A percentile compares a stretch with the other conserved stretches of the same genome.
phyloP scores from a whole-genome alignment of 2,329 filamentous ascomycete genomes.

The Venturia asperata region DNA sequence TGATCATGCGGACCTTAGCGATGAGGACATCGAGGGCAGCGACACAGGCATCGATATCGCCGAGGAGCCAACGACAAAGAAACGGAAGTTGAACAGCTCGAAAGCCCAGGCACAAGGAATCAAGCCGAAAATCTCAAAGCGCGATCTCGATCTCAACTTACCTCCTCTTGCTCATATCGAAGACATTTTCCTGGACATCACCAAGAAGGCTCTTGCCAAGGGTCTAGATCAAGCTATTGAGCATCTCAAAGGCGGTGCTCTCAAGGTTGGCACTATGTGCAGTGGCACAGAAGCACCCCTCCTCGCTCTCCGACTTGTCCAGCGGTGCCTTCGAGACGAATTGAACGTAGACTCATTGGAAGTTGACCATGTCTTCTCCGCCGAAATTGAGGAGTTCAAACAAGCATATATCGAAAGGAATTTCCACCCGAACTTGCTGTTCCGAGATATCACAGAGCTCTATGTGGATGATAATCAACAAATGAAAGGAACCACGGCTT shows the following conservation, averaged over 20 bases:
- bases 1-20: not conserved
- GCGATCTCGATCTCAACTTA: slow-evolving; percentile 30
- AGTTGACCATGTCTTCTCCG: slow-evolving; percentile 39
- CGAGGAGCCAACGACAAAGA: not conserved
- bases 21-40: slow-evolving; percentile 1
- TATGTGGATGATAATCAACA: slow-evolving; percentile 50
- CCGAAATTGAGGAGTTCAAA: slow-evolving; percentile 41
- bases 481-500: slow-evolving; percentile 53
- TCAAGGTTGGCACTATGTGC: slow-evolving; percentile 64
- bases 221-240: slow-evolving; percentile 32
- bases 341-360: slow-evolving; percentile 21
- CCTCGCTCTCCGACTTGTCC: slow-evolving; percentile 54
- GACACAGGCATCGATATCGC: not conserved
- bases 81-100: not conserved
- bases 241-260: slow-evolving; percentile 31
- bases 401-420: slow-evolving; percentile 44
- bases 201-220: slow-evolving; percentile 31
- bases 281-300: slow-evolving; percentile 72
- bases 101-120: not conserved
- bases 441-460: slow-evolving; percentile 43
- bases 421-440: slow-evolving; percentile 37
- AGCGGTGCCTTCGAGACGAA: slow-evolving; percentile 26
- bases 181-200: slow-evolving; percentile 46
- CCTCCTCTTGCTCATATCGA: slow-evolving; percentile 42
- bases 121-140: not conserved